Conservation (phyloP, 2,329 filamentous ascomycete species). For the Emmonsiellopsis sp. region DNA sequence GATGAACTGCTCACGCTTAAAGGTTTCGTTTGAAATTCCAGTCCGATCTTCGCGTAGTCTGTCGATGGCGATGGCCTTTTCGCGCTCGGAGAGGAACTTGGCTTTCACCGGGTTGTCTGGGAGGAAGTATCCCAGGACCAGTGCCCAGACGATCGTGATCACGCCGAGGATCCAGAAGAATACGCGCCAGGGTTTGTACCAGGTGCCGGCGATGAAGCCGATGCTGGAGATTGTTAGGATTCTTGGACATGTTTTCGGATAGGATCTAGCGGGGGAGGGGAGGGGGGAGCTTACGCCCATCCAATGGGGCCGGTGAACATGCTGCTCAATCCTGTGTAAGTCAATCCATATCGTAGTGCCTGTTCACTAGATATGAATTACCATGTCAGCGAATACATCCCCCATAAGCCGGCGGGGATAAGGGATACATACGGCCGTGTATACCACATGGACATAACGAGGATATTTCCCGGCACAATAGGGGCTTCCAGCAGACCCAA, state of each 20-base stretch:
- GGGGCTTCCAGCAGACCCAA: slow-evolving; percentile 22
- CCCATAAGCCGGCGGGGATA: not conserved
- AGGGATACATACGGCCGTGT: slow-evolving; percentile 8
- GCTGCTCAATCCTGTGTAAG: not conserved
- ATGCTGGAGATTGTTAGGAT: slow-evolving; percentile 10
- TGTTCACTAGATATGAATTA: not conserved
- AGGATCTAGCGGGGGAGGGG: not conserved
- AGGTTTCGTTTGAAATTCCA: slow-evolving; percentile 7
- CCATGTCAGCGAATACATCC: not conserved
- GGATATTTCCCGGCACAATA: slow-evolving; percentile 18
- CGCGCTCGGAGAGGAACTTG: slow-evolving; percentile 6
- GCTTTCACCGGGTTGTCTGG: slow-evolving; percentile 1
- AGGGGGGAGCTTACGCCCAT: not conserved
- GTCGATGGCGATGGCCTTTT: slow-evolving; percentile 9
- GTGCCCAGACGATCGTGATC: not conserved
- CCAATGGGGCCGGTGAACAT: not conserved
- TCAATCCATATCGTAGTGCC: not conserved
- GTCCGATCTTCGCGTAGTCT: slow-evolving; percentile 8
- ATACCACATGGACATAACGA: slow-evolving; percentile 23
- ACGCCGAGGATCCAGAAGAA: not conserved
- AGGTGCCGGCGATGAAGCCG: slow-evolving; percentile 17
- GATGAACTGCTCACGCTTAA: slow-evolving; percentile 8
- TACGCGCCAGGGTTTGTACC: slow-evolving; percentile 12
- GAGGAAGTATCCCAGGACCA: not conserved
- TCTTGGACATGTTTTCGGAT: not conserved